These are phyloP conservation scores for Amaranthus palmeri DNA, from an alignment of 148 eudicot species.

Conservation along the genomic window DNA sequence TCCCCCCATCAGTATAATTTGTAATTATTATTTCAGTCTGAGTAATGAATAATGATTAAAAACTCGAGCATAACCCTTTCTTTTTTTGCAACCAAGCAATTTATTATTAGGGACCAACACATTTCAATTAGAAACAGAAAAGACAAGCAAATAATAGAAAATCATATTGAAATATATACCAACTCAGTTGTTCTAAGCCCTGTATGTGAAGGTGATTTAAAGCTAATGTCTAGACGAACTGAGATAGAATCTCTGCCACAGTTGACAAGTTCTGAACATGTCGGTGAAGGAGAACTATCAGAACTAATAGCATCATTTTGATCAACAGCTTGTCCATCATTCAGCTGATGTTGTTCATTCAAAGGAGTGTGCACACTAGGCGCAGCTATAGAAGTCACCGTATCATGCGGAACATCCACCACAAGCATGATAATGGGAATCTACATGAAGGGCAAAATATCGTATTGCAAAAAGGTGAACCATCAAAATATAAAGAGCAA, in stretches of 20 bases:
- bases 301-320: slow-evolving; percentile 34
- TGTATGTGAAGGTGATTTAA: slow-evolving; percentile 87
- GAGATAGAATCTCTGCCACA: slow-evolving; percentile 46
- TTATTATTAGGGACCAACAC: background rate
- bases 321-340: slow-evolving; percentile 33
- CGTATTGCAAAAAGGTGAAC: background rate
- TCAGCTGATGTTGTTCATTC: slow-evolving; percentile 37
- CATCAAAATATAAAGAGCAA: slow-evolving; percentile 9
- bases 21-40: background rate
- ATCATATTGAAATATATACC: slow-evolving; percentile 37
- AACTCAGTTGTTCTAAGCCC: slow-evolving; percentile 94
- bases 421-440: slow-evolving; percentile 98
- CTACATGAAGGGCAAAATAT: slow-evolving; percentile 30
- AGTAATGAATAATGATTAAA: background rate
- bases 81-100: background rate
- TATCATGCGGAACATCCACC: slow-evolving; percentile 88
- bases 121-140: slow-evolving; percentile 11
- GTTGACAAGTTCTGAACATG: slow-evolving; percentile 32
- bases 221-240: slow-evolving; percentile 91
- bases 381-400: slow-evolving; percentile 40
- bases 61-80: background rate
- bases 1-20: background rate
- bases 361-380: slow-evolving; percentile 39
- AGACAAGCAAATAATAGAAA: background rate
- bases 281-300: slow-evolving; percentile 36